Percentiles rank a stretch among this genome's conserved stretches.
Evolutionary conservation across 2,329 filamentous ascomycete genomes (phyloP).

Genomic region (Tolypocladium inflatum): DNA sequence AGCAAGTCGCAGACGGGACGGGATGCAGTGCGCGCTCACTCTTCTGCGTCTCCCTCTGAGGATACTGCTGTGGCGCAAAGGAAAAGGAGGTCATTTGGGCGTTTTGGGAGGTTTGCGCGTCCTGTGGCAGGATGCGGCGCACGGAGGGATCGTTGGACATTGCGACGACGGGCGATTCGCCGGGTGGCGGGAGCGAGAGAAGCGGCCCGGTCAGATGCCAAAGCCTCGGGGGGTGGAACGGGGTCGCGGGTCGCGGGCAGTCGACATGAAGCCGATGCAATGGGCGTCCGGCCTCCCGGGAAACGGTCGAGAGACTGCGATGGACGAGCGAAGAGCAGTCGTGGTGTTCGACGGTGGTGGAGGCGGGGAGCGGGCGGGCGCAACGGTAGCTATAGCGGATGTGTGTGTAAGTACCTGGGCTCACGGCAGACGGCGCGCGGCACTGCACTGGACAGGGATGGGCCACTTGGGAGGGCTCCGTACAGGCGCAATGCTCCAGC

Average conservation of each 20-base stretch:
- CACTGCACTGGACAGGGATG: not conserved
- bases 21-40: constrained; percentile 44
- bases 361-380: not conserved
- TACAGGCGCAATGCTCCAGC: not conserved
- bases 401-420: not conserved
- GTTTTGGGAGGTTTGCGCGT: constrained; percentile 36
- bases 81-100: constrained; percentile 58
- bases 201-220: not conserved
- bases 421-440: not conserved
- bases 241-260: constrained; percentile 2
- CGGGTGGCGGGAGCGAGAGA: constrained; percentile 1
- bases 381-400: not conserved
- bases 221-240: not conserved
- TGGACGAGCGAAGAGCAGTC: not conserved
- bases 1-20: not conserved
- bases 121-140: constrained; percentile 57
- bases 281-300: not conserved
- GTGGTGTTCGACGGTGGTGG: not conserved
- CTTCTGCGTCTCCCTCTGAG: constrained; percentile 66
- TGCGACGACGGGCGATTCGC: constrained; percentile 8
- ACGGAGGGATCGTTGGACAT: constrained; percentile 55
- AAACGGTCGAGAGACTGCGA: not conserved
- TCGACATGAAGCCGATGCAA: constrained; percentile 20
- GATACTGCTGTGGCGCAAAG: constrained; percentile 54
- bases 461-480: not conserved